These are phyloP conservation scores for Yarrowia galli DNA, from an alignment of 1,139 yeast genomes.

Conservation along the genomic window DNA sequence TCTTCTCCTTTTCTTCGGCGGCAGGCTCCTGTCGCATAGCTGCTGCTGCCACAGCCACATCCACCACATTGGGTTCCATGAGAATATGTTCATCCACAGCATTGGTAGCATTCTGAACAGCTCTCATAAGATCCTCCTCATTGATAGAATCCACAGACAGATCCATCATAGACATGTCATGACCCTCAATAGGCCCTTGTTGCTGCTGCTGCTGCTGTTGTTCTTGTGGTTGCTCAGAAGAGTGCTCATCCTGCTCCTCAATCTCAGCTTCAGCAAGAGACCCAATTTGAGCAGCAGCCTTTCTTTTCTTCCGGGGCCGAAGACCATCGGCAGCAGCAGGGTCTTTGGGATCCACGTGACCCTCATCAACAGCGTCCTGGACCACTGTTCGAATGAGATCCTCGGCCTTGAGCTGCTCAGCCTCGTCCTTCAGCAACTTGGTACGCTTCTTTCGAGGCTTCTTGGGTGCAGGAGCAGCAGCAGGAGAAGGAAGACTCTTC, in stretches of 20 bases:
- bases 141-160: slow-evolving; percentile 8
- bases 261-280: slow-evolving; percentile 26
- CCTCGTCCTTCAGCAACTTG: slow-evolving; percentile 18
- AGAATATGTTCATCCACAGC: slow-evolving; percentile 12
- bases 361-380: slow-evolving; percentile 24
- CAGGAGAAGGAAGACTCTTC: slow-evolving; percentile 5
- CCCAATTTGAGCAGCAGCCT: slow-evolving; percentile 28
- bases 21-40: slow-evolving; percentile 10
- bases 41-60: slow-evolving; percentile 35
- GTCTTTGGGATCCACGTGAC: slow-evolving; percentile 18
- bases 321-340: slow-evolving; percentile 34
- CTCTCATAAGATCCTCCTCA: slow-evolving; percentile 32
- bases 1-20: background rate
- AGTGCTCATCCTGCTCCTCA: background rate
- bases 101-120: slow-evolving; percentile 24
- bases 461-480: background rate
- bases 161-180: slow-evolving; percentile 13
- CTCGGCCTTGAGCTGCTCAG: slow-evolving; percentile 24
- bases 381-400: slow-evolving; percentile 24
- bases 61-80: slow-evolving; percentile 28
- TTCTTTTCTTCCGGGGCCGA: slow-evolving; percentile 3
- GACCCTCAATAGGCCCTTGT: background rate
- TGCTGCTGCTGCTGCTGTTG: background rate
- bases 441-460: slow-evolving; percentile 12
- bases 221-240: background rate